Conservation (phyloP, 75 land plant genomes). For the Picea glauca region DNA sequence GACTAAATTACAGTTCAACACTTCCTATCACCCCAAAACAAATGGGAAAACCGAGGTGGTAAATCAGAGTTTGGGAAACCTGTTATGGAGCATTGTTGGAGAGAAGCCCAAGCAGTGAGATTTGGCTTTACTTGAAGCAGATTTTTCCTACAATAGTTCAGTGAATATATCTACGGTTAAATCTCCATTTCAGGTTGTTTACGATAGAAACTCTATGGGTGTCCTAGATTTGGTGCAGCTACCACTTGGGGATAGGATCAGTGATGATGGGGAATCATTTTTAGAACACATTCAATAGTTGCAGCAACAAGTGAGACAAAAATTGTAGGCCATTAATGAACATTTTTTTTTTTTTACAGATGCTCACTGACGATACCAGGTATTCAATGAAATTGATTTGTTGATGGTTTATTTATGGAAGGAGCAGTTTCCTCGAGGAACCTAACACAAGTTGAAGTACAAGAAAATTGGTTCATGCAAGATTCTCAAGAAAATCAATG, state of each 20-base stretch:
- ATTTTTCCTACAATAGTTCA: constrained; percentile 4
- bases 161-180: not conserved
- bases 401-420: not conserved
- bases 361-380: too few species aligned
- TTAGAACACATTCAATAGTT: not conserved
- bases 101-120: not conserved
- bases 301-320: not conserved
- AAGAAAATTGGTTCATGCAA: constrained; percentile 2
- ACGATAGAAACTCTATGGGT: not conserved
- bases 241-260: not conserved
- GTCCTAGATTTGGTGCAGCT: constrained; percentile 4
- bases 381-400: not conserved
- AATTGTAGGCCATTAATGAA: not conserved
- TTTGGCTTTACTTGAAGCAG: constrained; percentile 4
- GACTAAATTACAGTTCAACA: not conserved
- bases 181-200: constrained; percentile 16
- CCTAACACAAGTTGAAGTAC: not conserved
- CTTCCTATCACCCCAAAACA: constrained; percentile 13
- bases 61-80: not conserved
- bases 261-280: too few species aligned
- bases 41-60: not conserved
- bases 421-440: not conserved
- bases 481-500: too few species aligned
- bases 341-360: not conserved
- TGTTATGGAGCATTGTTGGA: not conserved